Evolutionary conservation across 768 basidiomycete genomes (phyloP).

Genomic region (Fibroporia radiculosa): DNA sequence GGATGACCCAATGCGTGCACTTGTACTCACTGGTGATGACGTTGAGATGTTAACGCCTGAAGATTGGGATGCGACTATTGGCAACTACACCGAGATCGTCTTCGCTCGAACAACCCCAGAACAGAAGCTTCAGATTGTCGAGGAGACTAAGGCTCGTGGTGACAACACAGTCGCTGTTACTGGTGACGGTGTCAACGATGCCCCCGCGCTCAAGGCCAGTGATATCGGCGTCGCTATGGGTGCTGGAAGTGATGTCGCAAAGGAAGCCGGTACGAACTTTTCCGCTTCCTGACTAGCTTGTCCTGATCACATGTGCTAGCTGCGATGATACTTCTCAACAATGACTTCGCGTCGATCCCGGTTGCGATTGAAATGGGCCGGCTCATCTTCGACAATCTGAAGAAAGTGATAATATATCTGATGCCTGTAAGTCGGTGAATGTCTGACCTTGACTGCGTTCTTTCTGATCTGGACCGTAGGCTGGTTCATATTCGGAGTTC

Average conservation of each 20-base stretch:
- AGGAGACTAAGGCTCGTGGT: constrained; percentile 44
- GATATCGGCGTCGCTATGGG: constrained; percentile 60
- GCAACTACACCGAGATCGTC: constrained; percentile 41
- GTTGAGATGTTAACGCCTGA: constrained; percentile 26
- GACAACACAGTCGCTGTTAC: constrained; percentile 55
- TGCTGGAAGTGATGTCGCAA: constrained; percentile 41
- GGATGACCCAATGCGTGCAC: constrained; percentile 29
- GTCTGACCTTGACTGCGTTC: too few relatives aligned
- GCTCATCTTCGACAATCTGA: constrained; percentile 58
- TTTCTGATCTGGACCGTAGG: constrained; percentile 16
- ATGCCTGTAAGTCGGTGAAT: constrained; percentile 56
- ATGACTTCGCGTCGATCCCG: constrained; percentile 60
- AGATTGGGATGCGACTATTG: constrained; percentile 34
- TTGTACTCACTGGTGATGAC: constrained; percentile 40
- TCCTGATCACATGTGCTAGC: too few relatives aligned
- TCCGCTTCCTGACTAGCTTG: too few relatives aligned
- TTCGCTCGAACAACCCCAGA: constrained; percentile 59
- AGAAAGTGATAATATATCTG: constrained; percentile 46
- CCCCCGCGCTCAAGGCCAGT: constrained; percentile 49
- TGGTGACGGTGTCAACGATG: constrained; percentile 61
- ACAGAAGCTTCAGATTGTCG: constrained; percentile 60
- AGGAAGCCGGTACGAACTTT: constrained; percentile 43
- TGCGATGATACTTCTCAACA: constrained; percentile 54
- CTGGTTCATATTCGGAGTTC: constrained; percentile 54
- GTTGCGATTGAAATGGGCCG: constrained; percentile 60